Evolutionary conservation across 1,139 yeast species (phyloP).

Genomic region (Yamadazyma dushanensis): DNA sequence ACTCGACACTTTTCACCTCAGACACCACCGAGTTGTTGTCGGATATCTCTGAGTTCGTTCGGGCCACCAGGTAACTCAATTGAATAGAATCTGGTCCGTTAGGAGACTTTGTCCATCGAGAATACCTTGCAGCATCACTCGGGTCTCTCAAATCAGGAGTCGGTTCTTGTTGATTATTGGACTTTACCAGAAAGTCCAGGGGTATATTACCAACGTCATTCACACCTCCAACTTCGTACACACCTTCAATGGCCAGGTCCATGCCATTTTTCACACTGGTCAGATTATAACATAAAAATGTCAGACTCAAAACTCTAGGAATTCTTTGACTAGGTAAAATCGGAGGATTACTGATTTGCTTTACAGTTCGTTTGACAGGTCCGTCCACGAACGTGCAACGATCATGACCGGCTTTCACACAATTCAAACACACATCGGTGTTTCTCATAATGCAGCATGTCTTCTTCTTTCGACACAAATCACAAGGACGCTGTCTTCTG

Average conservation of each 20-base stretch:
- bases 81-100: too few species aligned
- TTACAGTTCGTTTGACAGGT: slow-evolving; percentile 21
- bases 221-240: too few species aligned
- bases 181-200: background rate
- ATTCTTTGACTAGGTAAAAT: slow-evolving; percentile 9
- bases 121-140: too few species aligned
- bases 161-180: too few species aligned
- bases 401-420: slow-evolving; percentile 23
- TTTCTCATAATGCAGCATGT: slow-evolving; percentile 27
- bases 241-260: too few species aligned
- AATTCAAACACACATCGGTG: slow-evolving; percentile 23
- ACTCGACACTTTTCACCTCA: background rate
- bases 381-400: slow-evolving; percentile 25
- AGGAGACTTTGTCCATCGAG: too few species aligned
- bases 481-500: slow-evolving; percentile 27
- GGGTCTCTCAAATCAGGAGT: too few species aligned
- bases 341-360: slow-evolving; percentile 8
- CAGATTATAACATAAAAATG: background rate
- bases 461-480: slow-evolving; percentile 27
- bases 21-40: too few species aligned
- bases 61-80: too few species aligned
- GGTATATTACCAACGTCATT: too few species aligned
- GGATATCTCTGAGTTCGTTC: too few species aligned
- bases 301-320: background rate
- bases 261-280: background rate